Percentiles rank a stretch among this genome's conserved stretches.
phyloP scores from a whole-genome alignment of 2,329 filamentous ascomycete genomes.

The Neoscytalidium dimidiatum region DNA sequence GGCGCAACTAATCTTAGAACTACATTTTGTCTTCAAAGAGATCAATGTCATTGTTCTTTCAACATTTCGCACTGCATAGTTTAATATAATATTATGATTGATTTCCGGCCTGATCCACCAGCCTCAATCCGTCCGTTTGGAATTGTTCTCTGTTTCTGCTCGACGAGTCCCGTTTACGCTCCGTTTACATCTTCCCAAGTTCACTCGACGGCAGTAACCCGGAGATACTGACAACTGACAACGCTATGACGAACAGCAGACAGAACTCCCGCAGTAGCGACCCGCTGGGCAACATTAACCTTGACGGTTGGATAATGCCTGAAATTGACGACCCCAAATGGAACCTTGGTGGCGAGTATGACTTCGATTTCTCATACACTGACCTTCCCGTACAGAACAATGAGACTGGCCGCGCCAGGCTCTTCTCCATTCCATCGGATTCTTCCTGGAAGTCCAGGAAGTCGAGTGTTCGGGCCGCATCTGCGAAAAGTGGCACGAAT shows the following conservation, averaged over 20 bases:
- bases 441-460: background rate
- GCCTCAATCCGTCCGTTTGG: background rate
- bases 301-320: background rate
- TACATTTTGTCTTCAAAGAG: background rate
- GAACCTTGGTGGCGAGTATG: no score
- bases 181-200: background rate
- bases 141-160: slow-evolving; percentile 3
- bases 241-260: background rate
- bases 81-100: background rate
- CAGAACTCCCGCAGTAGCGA: background rate
- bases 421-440: background rate
- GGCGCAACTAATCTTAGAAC: slow-evolving; percentile 3
- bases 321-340: background rate
- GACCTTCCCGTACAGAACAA: background rate
- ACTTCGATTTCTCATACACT: background rate
- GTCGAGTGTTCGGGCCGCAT: background rate
- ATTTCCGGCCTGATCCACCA: background rate
- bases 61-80: background rate
- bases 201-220: background rate
- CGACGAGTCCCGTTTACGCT: background rate
- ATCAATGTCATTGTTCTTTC: background rate
- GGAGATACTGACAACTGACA: background rate
- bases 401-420: background rate
- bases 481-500: background rate
- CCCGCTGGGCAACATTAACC: background rate